A percentile compares a stretch with the other conserved stretches of the same genome.
Evolutionary conservation across 2,329 filamentous ascomycete species (phyloP).

Genomic region (Aspergillus sp.): DNA sequence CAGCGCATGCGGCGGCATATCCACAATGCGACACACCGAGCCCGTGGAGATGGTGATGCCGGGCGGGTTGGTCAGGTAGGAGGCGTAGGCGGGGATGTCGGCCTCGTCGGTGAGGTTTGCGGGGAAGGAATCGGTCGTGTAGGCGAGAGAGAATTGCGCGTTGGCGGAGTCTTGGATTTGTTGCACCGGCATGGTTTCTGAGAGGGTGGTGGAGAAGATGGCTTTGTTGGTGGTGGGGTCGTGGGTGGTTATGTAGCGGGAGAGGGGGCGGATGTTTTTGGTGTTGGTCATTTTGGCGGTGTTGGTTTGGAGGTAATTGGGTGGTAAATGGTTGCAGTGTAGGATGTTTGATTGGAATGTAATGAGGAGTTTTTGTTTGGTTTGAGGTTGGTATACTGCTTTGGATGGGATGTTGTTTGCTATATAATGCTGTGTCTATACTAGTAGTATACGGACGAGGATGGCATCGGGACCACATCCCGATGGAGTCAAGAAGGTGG

Average conservation of each 20-base stretch:
- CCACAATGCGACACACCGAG: conserved; percentile 43
- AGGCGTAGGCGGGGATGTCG: conserved; percentile 51
- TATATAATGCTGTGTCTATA: not conserved
- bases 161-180: conserved; percentile 45
- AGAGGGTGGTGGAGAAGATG: conserved; percentile 35
- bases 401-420: not conserved
- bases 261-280: conserved; percentile 38
- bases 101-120: conserved; percentile 48
- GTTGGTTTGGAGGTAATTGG: not conserved
- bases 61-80: conserved; percentile 48
- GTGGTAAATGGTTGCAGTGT: not conserved
- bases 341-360: not conserved
- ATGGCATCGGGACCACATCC: conserved; percentile 29
- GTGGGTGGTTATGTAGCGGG: conserved; percentile 38
- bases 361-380: not conserved
- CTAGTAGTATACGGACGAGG: not conserved
- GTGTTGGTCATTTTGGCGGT: conserved; percentile 23
- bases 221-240: conserved; percentile 36
- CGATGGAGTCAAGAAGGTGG: not conserved
- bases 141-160: conserved; percentile 53
- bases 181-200: conserved; percentile 24
- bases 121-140: conserved; percentile 53
- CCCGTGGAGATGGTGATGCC: conserved; percentile 53
- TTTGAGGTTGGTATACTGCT: not conserved
- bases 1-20: conserved; percentile 46